Percentiles rank a stretch among this genome's conserved stretches.
phyloP scores from a whole-genome alignment of 306 rosid species.

The Quercus robur region DNA sequence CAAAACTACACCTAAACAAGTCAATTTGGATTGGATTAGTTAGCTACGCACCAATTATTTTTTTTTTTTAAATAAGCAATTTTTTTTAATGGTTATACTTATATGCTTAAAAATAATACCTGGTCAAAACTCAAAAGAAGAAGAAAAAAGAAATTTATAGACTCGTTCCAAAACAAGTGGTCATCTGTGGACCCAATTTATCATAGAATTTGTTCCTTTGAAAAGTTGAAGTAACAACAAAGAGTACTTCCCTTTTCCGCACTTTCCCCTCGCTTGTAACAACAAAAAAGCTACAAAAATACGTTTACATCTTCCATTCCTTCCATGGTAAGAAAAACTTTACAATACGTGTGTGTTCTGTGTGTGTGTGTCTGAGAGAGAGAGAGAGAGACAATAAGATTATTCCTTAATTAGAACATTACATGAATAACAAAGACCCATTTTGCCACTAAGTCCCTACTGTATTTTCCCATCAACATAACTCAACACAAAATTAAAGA shows the following conservation, averaged over 20 bases:
- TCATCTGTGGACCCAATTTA: neutral
- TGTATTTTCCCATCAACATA: constrained; percentile 6
- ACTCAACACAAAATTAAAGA: neutral
- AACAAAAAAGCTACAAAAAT: neutral
- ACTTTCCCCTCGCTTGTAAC: neutral
- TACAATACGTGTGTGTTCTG: neutral
- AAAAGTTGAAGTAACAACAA: neutral
- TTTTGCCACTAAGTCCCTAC: neutral
- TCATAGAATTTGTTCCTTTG: neutral
- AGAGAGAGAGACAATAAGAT: neutral
- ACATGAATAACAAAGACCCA: neutral
- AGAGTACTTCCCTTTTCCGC: neutral
- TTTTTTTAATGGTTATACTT: neutral
- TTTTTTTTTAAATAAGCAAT: too few relatives aligned
- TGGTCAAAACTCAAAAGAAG: neutral
- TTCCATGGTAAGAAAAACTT: neutral
- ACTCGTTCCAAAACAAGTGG: neutral
- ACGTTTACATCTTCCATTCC: neutral
- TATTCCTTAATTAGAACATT: neutral
- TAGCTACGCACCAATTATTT: too few relatives aligned
- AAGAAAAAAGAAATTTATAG: neutral
- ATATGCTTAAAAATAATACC: neutral
- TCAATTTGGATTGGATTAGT: neutral
- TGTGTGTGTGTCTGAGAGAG: neutral
- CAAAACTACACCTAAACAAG: neutral